phyloP scores from a whole-genome alignment of 768 basidiomycete species.

The Amyloporia xantha region DNA sequence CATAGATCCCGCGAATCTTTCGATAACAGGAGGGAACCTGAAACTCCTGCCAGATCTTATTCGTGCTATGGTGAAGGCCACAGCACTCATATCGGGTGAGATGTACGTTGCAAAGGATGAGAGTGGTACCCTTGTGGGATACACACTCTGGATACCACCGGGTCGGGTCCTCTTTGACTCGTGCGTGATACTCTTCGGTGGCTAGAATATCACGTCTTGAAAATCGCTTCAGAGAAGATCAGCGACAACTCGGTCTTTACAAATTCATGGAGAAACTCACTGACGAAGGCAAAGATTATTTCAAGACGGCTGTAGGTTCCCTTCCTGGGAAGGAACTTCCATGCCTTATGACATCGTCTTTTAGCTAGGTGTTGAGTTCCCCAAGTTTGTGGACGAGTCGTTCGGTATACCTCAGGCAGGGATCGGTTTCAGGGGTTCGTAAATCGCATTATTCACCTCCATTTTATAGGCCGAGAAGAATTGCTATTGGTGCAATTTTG shows the following conservation, averaged over 20 bases:
- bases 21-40: slow-evolving; percentile 5
- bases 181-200: slow-evolving; percentile 1
- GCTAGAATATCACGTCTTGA: background rate
- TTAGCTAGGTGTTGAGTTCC: slow-evolving; percentile 2
- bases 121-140: slow-evolving; percentile 11
- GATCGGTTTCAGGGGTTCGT: slow-evolving; percentile 1
- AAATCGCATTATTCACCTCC: background rate
- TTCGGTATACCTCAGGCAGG: slow-evolving; percentile 6
- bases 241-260: slow-evolving; percentile 12
- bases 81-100: slow-evolving; percentile 1
- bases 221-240: slow-evolving; percentile 5
- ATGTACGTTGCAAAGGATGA: slow-evolving; percentile 13
- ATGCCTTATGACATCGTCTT: background rate
- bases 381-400: background rate
- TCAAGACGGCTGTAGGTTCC: slow-evolving; percentile 7
- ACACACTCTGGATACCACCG: slow-evolving; percentile 7
- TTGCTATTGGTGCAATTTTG: slow-evolving; percentile 13
- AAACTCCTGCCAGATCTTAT: background rate
- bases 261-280: slow-evolving; percentile 13
- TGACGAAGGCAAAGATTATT: slow-evolving; percentile 13
- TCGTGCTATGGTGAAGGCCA: background rate
- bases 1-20: slow-evolving; percentile 2
- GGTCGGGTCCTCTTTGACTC: slow-evolving; percentile 10
- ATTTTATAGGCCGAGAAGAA: slow-evolving; percentile 3
- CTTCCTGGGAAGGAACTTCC: background rate